Percentiles rank a stretch among this genome's conserved stretches.
These are phyloP conservation scores for Aquilaria yunnanensis DNA, from an alignment of 345 rosid genomes.

Conservation along the genomic window DNA sequence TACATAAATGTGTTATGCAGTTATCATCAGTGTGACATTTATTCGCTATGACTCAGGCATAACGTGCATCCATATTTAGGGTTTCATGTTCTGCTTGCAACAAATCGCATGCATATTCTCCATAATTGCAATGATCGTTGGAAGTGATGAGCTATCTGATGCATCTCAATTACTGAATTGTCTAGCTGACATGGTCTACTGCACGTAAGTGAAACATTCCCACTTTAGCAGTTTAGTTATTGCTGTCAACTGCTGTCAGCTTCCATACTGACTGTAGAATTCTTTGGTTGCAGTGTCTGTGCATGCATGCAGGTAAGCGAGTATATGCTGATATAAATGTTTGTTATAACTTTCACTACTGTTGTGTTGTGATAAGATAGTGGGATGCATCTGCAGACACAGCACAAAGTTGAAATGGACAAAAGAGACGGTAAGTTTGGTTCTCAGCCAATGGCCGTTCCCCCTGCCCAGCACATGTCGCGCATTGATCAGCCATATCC, in stretches of 20 bases:
- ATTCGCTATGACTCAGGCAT: no score
- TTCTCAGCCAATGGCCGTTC: conserved; percentile 82
- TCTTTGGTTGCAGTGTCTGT: conserved; percentile 60
- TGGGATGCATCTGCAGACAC: conserved; percentile 49
- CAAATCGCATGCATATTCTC: conserved; percentile 97
- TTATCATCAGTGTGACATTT: not conserved
- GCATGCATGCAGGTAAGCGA: conserved; percentile 96
- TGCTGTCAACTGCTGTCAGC: no score
- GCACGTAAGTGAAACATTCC: conserved; percentile 55
- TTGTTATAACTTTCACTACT: no score
- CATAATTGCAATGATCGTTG: conserved; percentile 87
- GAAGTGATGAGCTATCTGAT: conserved; percentile 74
- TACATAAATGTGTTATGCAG: not conserved
- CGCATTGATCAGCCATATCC: conserved; percentile 80
- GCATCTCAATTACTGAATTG: conserved; percentile 79
- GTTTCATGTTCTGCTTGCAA: conserved; percentile 95
- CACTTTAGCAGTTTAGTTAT: no score
- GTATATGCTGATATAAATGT: conserved; percentile 5
- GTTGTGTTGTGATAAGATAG: not conserved
- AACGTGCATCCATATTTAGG: conserved; percentile 28
- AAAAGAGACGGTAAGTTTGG: conserved; percentile 94
- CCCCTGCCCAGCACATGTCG: conserved; percentile 84
- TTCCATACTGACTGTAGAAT: no score
- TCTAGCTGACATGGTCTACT: conserved; percentile 84
- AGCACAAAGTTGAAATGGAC: conserved; percentile 97